Conservation (phyloP, 2,329 filamentous ascomycete species). For the Trichoderma citrinoviride region DNA sequence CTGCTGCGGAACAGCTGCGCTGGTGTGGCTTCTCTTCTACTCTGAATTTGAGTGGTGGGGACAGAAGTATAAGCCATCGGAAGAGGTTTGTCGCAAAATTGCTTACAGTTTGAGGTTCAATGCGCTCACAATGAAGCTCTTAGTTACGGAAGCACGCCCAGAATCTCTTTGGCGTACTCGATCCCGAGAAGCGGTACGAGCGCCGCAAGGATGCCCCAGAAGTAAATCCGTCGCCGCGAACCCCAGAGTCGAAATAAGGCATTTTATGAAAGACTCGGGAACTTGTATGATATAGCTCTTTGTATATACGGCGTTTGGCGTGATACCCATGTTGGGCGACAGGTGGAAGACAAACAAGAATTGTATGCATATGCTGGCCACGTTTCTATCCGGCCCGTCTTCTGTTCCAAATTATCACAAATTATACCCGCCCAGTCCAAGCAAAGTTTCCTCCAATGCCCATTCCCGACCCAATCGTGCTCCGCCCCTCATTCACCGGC, state of each 20-base stretch:
- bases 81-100: slow-evolving; percentile 35
- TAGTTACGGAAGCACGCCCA: slow-evolving; percentile 40
- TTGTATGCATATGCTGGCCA: slow-evolving; percentile 28
- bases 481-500: slow-evolving; percentile 67
- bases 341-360: neutral
- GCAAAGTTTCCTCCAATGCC: slow-evolving; percentile 59
- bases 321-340: slow-evolving; percentile 26
- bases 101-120: neutral
- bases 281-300: slow-evolving; percentile 28
- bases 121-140: slow-evolving; percentile 10
- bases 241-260: slow-evolving; percentile 30
- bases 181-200: slow-evolving; percentile 44
- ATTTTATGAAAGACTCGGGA: neutral
- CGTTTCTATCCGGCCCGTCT: slow-evolving; percentile 26
- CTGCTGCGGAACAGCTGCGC: slow-evolving; percentile 31
- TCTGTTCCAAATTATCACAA: neutral
- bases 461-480: slow-evolving; percentile 48
- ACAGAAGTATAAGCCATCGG: slow-evolving; percentile 42
- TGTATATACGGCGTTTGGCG: slow-evolving; percentile 31
- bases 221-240: slow-evolving; percentile 29
- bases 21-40: slow-evolving; percentile 42
- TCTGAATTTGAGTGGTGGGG: slow-evolving; percentile 47
- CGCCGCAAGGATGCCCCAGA: slow-evolving; percentile 40
- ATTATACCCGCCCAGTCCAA: slow-evolving; percentile 45
- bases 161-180: slow-evolving; percentile 41